phyloP scores from a whole-genome alignment of 2,329 filamentous ascomycete species.

The Fusarium zealandicum region DNA sequence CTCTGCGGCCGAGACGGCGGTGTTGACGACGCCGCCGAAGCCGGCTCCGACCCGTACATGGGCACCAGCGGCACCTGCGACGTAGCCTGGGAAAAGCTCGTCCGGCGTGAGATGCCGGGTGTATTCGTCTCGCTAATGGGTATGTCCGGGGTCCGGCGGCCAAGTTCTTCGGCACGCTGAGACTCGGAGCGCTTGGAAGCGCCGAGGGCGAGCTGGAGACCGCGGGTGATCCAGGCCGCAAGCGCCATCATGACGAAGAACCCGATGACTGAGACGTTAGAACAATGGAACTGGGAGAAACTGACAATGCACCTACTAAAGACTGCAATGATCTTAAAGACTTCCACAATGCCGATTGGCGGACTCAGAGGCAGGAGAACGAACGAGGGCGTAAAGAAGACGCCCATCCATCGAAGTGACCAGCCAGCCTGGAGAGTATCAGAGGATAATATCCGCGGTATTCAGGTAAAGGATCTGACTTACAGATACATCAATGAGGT shows the following conservation, averaged over 20 bases:
- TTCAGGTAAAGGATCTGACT: slow-evolving; percentile 13
- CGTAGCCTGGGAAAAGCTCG: slow-evolving; percentile 37
- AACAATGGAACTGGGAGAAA: too few species aligned
- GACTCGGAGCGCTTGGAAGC: slow-evolving; percentile 60
- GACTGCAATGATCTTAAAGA: slow-evolving; percentile 65
- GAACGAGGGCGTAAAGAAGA: slow-evolving; percentile 67
- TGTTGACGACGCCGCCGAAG: slow-evolving; percentile 24
- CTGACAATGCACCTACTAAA: slow-evolving; percentile 54
- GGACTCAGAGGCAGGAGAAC: slow-evolving; percentile 65
- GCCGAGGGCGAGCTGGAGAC: slow-evolving; percentile 59
- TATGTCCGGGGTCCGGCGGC: slow-evolving; percentile 51
- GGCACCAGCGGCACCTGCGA: slow-evolving; percentile 35
- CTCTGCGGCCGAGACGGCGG: slow-evolving; percentile 38
- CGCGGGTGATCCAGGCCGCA: slow-evolving; percentile 62
- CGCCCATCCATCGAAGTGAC: slow-evolving; percentile 64
- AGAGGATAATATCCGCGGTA: background rate
- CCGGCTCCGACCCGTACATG: slow-evolving; percentile 25
- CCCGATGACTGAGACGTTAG: slow-evolving; percentile 55
- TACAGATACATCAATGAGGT: slow-evolving; percentile 62
- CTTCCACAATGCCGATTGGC: slow-evolving; percentile 59
- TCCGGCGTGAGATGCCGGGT: slow-evolving; percentile 38
- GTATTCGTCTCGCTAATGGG: slow-evolving; percentile 48
- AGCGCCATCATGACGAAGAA: slow-evolving; percentile 60
- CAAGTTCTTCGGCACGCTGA: slow-evolving; percentile 59
- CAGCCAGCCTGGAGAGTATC: slow-evolving; percentile 57